phyloP scores from a whole-genome alignment of 306 rosid genomes.

The Corylus americana region DNA sequence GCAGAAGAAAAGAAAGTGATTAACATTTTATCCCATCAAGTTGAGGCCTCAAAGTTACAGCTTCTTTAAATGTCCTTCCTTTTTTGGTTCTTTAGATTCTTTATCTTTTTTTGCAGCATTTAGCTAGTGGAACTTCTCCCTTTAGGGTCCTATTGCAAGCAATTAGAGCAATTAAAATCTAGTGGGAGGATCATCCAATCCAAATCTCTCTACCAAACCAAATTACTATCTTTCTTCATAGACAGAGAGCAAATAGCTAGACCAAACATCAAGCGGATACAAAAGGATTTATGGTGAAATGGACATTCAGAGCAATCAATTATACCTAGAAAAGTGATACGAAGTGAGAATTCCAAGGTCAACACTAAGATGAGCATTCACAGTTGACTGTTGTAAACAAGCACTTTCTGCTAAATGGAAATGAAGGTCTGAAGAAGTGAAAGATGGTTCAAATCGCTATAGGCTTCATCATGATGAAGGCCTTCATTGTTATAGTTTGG shows the following conservation, averaged over 20 bases:
- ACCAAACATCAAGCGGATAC: not conserved
- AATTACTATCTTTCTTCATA: not conserved
- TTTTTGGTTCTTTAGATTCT: not conserved
- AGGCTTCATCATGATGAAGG: not conserved
- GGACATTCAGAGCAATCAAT: not conserved
- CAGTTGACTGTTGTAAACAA: not conserved
- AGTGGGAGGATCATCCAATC: not conserved
- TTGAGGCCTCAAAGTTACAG: constrained; percentile 7
- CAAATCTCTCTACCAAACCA: not conserved
- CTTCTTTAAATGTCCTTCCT: not conserved
- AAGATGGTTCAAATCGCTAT: not conserved
- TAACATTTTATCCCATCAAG: constrained; percentile 11
- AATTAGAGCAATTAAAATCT: too few species aligned
- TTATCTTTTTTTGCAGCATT: not conserved
- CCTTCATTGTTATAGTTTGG: not conserved
- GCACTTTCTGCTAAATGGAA: not conserved
- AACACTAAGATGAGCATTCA: constrained; percentile 2
- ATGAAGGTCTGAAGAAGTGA: not conserved
- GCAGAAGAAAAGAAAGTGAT: not conserved
- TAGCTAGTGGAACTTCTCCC: not conserved
- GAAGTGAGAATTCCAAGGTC: not conserved
- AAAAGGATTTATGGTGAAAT: not conserved
- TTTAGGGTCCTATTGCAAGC: not conserved
- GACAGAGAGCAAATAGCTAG: not conserved
- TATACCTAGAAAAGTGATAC: not conserved